Evolutionary conservation across 2,329 filamentous ascomycete genomes (phyloP), one percentile per base, ranked within the genome.

Genomic region (Periconia macrospinosa): DNA sequence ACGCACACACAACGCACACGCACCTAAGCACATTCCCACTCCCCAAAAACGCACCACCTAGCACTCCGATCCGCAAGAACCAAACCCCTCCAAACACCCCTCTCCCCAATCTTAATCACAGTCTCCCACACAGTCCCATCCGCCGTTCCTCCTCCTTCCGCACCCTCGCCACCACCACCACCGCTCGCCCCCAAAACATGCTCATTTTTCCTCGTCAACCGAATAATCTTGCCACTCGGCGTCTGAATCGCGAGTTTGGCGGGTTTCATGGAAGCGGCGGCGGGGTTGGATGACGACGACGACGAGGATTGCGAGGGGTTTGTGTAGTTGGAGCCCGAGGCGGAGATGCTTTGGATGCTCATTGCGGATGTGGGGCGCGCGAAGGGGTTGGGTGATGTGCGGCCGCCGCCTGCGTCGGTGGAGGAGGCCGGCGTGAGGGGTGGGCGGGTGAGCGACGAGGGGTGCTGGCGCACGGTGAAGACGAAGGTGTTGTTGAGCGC

Each of bases 401-500:
- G 77, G 1, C 81, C 79, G 13, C 71, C 73, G 41, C 66, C 62
- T 10, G 67, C 62, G 15, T 71, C 71, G 42, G 65, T 70, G 11
- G 20, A 27, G 14, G 43, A 30, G 14, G 27, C 14, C 10, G 43
- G 43, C 42, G 71, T 65, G 46, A 75, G 68, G 44, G 55, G 73
- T 58, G 63, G 63, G 14, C 60, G 60, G 5, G 57, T 67, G 0
- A 83, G 75, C 1, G 82, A 83, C 0, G 91, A 88, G 0, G 92
- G 90, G 70, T 99, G 92, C 69, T 99, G 94, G 44, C 94, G 90
- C 56, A 99, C 89, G 49, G 90, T 90, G 73, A 99, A 99, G 27
- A 99, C 93, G 69, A 97, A 99, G 0, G 94, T 99, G 71, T 99
- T 97, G 78, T 97, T 97, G 52, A 96, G 81, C 1, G 91, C 92